A percentile compares a stretch with the other conserved stretches of the same genome.
Conservation (phyloP, 73 alveolate genomes). For the Paramecium sexaurelia region DNA sequence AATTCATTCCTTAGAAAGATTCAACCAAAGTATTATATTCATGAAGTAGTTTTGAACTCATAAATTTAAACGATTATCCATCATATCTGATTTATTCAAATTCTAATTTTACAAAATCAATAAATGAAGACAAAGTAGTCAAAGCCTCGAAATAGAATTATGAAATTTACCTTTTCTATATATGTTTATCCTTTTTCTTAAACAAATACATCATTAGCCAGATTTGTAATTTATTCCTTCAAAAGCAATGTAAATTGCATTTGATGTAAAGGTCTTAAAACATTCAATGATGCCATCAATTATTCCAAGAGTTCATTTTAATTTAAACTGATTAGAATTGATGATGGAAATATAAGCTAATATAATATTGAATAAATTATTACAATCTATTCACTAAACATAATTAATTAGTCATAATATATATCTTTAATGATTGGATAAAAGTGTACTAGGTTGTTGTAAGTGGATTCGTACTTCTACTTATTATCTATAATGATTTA, state of each 20-base stretch:
- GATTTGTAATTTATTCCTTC: background rate
- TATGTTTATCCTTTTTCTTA: conserved; percentile 15
- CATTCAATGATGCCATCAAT: background rate
- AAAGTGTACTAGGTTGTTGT: background rate
- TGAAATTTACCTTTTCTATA: background rate
- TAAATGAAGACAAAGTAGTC: background rate
- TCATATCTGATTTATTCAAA: background rate
- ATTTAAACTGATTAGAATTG: background rate
- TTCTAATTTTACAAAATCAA: conserved; percentile 35
- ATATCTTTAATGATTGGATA: background rate
- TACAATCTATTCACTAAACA: conserved; percentile 35
- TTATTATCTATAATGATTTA: conserved; percentile 1
- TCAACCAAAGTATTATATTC: background rate
- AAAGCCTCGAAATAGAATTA: background rate
- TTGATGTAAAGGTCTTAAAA: background rate
- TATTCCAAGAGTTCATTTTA: background rate
- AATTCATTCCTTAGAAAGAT: background rate
- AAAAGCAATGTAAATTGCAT: background rate
- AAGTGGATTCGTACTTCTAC: background rate
- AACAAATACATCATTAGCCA: conserved; percentile 30
- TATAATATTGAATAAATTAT: background rate
- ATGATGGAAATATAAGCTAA: conserved; percentile 34
- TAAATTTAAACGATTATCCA: background rate
- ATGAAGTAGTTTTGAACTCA: background rate
- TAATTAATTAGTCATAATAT: background rate